phyloP scores from a whole-genome alignment of 345 rosid species.

The Nasturtium officinale region DNA sequence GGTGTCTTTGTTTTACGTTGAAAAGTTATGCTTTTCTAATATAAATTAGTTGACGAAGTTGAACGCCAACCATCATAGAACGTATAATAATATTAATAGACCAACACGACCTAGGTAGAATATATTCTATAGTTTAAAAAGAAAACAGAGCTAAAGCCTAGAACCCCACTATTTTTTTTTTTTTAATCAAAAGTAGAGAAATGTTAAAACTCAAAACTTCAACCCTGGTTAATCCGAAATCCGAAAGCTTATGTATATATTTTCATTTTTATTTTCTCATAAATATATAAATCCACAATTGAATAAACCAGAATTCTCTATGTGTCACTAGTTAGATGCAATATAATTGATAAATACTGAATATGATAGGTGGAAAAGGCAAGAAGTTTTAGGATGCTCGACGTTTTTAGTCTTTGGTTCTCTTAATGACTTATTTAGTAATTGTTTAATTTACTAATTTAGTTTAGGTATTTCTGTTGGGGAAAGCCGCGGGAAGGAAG shows the following conservation, averaged over 20 bases:
- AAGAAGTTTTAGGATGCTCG: conserved; percentile 6
- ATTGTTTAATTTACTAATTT: background rate
- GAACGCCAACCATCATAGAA: conserved; percentile 27
- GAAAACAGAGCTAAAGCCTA: background rate
- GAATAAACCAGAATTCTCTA: too few species aligned
- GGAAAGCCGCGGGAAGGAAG: conserved; percentile 43
- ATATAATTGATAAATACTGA: background rate
- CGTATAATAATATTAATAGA: background rate
- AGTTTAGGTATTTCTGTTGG: conserved; percentile 35
- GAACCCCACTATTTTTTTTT: background rate
- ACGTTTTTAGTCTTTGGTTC: conserved; percentile 15
- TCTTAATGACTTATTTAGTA: background rate
- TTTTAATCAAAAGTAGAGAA: background rate
- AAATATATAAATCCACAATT: background rate
- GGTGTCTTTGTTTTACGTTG: conserved; percentile 1
- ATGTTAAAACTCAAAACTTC: background rate
- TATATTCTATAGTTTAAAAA: background rate
- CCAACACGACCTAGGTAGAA: background rate
- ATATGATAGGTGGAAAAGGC: background rate
- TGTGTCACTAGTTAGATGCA: too few species aligned
- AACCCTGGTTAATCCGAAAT: background rate
- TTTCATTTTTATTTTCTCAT: background rate
- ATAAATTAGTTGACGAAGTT: background rate
- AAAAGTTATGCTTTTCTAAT: background rate
- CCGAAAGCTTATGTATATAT: background rate